Evolutionary conservation across 495 filamentous ascomycete species (phyloP), one percentile per base, ranked within the genome.

Genomic region (Lasiosphaeria hispida): DNA sequence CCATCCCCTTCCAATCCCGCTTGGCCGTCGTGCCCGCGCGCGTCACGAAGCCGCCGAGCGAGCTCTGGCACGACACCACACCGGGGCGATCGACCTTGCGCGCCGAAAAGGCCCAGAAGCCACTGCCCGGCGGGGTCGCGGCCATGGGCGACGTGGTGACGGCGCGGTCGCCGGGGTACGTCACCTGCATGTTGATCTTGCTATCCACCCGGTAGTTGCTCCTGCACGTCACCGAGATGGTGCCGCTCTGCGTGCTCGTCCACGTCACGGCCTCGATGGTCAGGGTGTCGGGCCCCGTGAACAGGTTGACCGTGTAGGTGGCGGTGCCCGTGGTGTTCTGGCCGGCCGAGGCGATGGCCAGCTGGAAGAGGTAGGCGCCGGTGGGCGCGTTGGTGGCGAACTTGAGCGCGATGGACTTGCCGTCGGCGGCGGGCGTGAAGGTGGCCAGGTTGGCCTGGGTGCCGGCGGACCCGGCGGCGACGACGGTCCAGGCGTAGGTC

Each of bases 151-250:
- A 30, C 4, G 62, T 64, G 1, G 58, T 53, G 14, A 41, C 18
- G 0, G 43, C 62, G 1, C 30, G 14, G 35, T 64, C 62, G 14
- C 55, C 62, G n/a, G 62, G 62, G 19, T 64, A 61, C 10, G 62
- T 64, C 3, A 64, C 58, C 13, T 34, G 37, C 62, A 64, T 64
- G 47, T 37, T 49, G n/a, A 64, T 55, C 45, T 54, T 59, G 34
- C 11, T 37, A 10, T 64, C 62, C 2, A 61, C 58, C 4, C 61
- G 45, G 45, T 64, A 64, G 30, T 49, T 57, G 47, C 50, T 61
- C 4, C 19, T 59, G 55, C 64, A 66, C 0, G 55, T 49, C 0
- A 61, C 61, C 0, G 44, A 48, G 5, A 66, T 14, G 52, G 64
- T 66, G 9, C 64, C 64, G 8, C 51, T 57, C n/a, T 63, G 61